A percentile compares a stretch with the other conserved stretches of the same genome.
Evolutionary conservation across 805 yeast genomes (phyloP).

Genomic region (Nakazawaea wyomingensis): DNA sequence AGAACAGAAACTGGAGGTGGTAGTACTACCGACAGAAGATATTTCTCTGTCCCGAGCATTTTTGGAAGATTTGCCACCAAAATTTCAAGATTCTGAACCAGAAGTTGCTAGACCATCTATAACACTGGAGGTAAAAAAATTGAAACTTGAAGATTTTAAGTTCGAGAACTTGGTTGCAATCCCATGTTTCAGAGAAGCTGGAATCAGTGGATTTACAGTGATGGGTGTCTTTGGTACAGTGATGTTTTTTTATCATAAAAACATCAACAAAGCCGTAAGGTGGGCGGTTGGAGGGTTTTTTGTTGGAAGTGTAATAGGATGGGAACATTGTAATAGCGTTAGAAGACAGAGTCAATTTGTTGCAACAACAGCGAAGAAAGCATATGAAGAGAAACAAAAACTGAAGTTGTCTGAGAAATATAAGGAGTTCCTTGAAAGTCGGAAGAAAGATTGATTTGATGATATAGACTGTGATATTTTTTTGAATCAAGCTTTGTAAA

Average conservation of each 20-base stretch:
- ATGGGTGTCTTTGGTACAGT: slow-evolving; percentile 67
- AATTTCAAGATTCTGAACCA: slow-evolving; percentile 27
- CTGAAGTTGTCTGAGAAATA: slow-evolving; percentile 28
- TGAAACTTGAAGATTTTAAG: slow-evolving; percentile 47
- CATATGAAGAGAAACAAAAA: slow-evolving; percentile 26
- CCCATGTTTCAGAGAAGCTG: slow-evolving; percentile 80
- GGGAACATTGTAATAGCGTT: slow-evolving; percentile 86
- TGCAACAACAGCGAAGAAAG: slow-evolving; percentile 63
- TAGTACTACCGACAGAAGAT: neutral
- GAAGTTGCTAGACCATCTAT: slow-evolving; percentile 24
- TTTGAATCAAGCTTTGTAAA: neutral
- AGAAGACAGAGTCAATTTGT: slow-evolving; percentile 62
- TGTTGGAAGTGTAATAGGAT: slow-evolving; percentile 75
- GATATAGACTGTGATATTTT: neutral
- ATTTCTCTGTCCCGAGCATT: slow-evolving; percentile 24
- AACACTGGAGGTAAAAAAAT: slow-evolving; percentile 33
- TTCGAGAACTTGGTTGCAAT: slow-evolving; percentile 46
- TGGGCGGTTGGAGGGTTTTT: slow-evolving; percentile 82
- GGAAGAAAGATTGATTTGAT: slow-evolving; percentile 9
- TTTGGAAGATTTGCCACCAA: slow-evolving; percentile 49
- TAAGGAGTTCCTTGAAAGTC: slow-evolving; percentile 18
- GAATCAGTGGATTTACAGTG: slow-evolving; percentile 67
- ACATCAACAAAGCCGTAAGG: slow-evolving; percentile 57
- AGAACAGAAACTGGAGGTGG: neutral
- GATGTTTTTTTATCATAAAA: slow-evolving; percentile 62